Base-by-base conservation (phyloP, 345 rosid genomes). In the Brassica carinata region DNA sequence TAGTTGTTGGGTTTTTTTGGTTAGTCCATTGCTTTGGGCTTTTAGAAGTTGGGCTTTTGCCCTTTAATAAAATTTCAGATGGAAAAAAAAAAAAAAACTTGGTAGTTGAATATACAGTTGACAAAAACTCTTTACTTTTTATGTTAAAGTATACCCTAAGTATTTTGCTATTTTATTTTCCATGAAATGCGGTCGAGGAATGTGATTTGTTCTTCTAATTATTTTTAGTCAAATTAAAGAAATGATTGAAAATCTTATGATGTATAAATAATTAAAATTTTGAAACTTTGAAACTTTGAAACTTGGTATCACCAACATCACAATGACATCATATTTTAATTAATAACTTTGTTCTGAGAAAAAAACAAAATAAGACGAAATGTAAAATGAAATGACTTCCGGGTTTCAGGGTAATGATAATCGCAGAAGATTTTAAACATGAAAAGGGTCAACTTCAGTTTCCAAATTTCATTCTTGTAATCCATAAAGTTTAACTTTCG, bases 141-240 rank as follows among this genome's bases (percentile, higher is more conserved):
- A 3, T 55, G 14, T 64, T 51, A 63, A 63, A 23, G 4, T 45
- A 69, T 62, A 0, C 17, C 70, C 26, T 1, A 19, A 26, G 65
- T 73, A 62, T 34, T 23, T 62, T 62, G 79, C 71, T 69, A 51
- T 53, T 61, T 69, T 64, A 27, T 51, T 63, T 55, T 38, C 83
- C 83, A 75, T 70, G 62, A 80, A 75, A 80, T 70, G 72, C 79
- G 83, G 79, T 69, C 40, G 79, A 75, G 75, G 79, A 80, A 75
- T 63, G 79, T 80, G 76, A 36, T 75, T 69, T 6, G 67, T 80
- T 61, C 70, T 23, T 73, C 30, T 67, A 8, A 59, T 67, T 73
- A 45, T 43, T n/a, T 43, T 45, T 45, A 67, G 64, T 79, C 78
- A 31, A 29, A 59, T 3, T 67, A 79, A 31, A 74, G 69, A 34